These are phyloP conservation scores for Penicillium angulare DNA, from an alignment of 495 filamentous ascomycete species.

Conservation along the genomic window DNA sequence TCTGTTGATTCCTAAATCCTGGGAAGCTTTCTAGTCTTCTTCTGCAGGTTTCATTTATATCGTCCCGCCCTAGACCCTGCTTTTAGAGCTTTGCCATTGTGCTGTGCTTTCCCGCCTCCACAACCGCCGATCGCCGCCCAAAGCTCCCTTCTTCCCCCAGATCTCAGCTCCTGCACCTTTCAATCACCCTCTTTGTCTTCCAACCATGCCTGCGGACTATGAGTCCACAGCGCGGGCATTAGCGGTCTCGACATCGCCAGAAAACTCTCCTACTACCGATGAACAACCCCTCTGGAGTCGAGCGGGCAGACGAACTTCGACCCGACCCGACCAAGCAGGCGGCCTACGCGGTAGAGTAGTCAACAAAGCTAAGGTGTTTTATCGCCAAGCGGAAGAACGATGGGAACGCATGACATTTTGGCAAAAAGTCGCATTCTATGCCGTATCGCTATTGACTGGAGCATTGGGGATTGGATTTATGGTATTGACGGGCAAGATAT, in stretches of 20 bases:
- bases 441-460: conserved; percentile 46
- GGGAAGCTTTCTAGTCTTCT: no score
- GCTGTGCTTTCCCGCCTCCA: not conserved
- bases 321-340: conserved; percentile 20
- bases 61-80: not conserved
- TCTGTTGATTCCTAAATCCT: not conserved
- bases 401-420: conserved; percentile 56
- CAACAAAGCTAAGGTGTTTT: conserved; percentile 31
- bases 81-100: not conserved
- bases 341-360: conserved; percentile 47
- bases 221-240: conserved; percentile 63
- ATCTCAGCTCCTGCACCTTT: conserved; percentile 9
- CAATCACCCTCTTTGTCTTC: conserved; percentile 1
- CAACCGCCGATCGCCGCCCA: conserved; percentile 10
- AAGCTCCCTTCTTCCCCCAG: not conserved
- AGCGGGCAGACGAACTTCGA: conserved; percentile 34
- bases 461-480: conserved; percentile 64
- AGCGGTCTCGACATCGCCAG: conserved; percentile 56
- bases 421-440: conserved; percentile 58
- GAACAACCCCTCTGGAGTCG: conserved; percentile 47
- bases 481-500: conserved; percentile 73
- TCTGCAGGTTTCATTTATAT: not conserved
- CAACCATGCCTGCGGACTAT: conserved; percentile 57
- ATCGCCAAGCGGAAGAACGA: conserved; percentile 28
- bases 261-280: conserved; percentile 30